Conservation (phyloP, 2,329 filamentous ascomycete genomes). For the Mariannaea elegans region DNA sequence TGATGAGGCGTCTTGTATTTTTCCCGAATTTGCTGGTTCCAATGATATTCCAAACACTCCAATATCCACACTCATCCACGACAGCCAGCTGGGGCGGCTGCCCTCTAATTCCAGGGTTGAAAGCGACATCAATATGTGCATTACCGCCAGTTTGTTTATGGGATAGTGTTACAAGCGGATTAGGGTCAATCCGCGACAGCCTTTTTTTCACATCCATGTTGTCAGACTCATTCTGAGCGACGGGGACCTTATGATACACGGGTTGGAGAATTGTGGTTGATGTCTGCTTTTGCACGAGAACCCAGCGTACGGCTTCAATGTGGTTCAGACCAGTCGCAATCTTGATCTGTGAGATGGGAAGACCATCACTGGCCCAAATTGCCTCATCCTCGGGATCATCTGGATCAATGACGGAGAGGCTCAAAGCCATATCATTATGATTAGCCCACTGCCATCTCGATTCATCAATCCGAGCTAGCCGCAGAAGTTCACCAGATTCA, state of each 20-base stretch:
- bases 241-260: conserved; percentile 53
- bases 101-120: conserved; percentile 61
- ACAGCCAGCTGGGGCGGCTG: conserved; percentile 70
- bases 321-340: conserved; percentile 52
- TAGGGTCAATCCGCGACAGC: conserved; percentile 63
- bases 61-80: conserved; percentile 71
- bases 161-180: conserved; percentile 63
- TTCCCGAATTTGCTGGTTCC: conserved; percentile 48
- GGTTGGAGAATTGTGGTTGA: conserved; percentile 63
- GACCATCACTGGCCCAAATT: conserved; percentile 62
- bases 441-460: conserved; percentile 65
- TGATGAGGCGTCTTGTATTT: conserved; percentile 45
- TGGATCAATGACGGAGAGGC: conserved; percentile 54
- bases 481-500: conserved; percentile 66
- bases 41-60: conserved; percentile 72
- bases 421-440: conserved; percentile 55
- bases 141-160: conserved; percentile 61
- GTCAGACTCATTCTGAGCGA: conserved; percentile 32
- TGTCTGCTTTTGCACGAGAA: conserved; percentile 62
- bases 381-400: conserved; percentile 56
- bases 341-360: conserved; percentile 61
- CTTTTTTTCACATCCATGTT: conserved; percentile 32
- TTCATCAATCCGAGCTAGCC: conserved; percentile 59
- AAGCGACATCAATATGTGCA: conserved; percentile 69
- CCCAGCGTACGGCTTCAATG: conserved; percentile 55